Percentiles rank a stretch among this genome's conserved stretches.
phyloP scores from a whole-genome alignment of 805 yeast species.

The Yamadazyma endophytica region DNA sequence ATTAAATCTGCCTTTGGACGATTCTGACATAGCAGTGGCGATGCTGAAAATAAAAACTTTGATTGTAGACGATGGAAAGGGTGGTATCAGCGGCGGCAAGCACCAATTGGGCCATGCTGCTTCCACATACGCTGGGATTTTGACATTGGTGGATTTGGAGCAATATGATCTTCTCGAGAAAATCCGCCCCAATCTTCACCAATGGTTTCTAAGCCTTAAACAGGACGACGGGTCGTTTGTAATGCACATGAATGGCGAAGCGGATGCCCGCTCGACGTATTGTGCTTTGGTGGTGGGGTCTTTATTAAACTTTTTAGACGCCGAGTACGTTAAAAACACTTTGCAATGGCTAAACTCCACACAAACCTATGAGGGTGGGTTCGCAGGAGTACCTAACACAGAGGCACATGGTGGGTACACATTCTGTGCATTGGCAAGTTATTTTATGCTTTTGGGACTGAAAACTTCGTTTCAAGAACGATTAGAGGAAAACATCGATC shows the following conservation, averaged over 20 bases:
- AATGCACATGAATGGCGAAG: constrained; percentile 77
- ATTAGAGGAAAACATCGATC: constrained; percentile 28
- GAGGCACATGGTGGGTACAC: constrained; percentile 99
- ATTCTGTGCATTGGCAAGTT: constrained; percentile 73
- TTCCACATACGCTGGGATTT: constrained; percentile 72
- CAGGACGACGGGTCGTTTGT: constrained; percentile 68
- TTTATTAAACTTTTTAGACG: constrained; percentile 58
- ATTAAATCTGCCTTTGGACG: constrained; percentile 7
- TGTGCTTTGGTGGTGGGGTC: constrained; percentile 78
- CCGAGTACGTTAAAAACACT: constrained; percentile 51
- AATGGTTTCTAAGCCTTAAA: constrained; percentile 67
- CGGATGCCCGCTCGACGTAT: constrained; percentile 80
- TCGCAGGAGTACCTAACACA: constrained; percentile 69
- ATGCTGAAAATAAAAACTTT: constrained; percentile 20
- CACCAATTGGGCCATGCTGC: constrained; percentile 85
- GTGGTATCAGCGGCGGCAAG: constrained; percentile 82
- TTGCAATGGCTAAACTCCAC: constrained; percentile 61
- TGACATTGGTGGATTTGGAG: constrained; percentile 54
- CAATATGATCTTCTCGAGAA: constrained; percentile 27
- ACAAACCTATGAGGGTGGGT: constrained; percentile 95
- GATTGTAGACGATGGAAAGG: constrained; percentile 26
- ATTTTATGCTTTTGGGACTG: constrained; percentile 38
- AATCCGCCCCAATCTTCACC: constrained; percentile 39
- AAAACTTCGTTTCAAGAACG: constrained; percentile 13
- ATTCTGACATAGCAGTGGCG: constrained; percentile 2